Base-by-base conservation (phyloP, 164 flowering plant species). In the Hamamelis virginiana region DNA sequence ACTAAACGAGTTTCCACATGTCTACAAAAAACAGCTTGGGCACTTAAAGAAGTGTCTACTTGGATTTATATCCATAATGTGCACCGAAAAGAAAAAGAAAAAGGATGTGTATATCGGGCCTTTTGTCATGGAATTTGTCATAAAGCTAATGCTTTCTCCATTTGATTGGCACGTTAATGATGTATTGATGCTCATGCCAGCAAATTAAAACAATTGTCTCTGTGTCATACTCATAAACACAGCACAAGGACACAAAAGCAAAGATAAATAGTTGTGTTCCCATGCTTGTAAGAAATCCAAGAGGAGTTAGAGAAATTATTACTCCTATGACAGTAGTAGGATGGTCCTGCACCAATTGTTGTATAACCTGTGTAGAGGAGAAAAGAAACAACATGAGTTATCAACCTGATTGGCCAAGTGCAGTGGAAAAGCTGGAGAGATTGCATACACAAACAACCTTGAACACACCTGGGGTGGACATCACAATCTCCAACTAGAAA, bases 381-480 rank as follows among this genome's bases (percentile, higher is more conserved):
- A 65, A 59, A 52, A 63, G 59, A 77, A 59, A 25, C n/a, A 60
- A 67, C 50, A 70, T 63, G 27, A 75, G 61, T 21, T 51, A 56
- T 59, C 55, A 67, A 23, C 25, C 58, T 10, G 11, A 33, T 25
- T 4, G 15, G 16, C 16, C 19, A 58, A 53, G 25, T n/a, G 12
- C 19, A 72, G 41, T 38, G 44, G 61, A 46, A 67, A 52, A 58
- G 1, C 4, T 38, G 27, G 14, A 50, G 52, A 22, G 28, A 33
- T 14, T 15, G 15, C 23, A 28, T 1, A 33, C 16, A 12, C 12
- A 16, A 59, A 82, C 81, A 78, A 91, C 97, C 95, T 89, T 84
- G 79, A 87, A 81, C 69, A 88, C 93, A 72, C 88, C 86, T 56
- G 95, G 97, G 27, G 90, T 89, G 16, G 93, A 84, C 79, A 78